phyloP scores from a whole-genome alignment of 164 flowering plant genomes.

The Euptelea pleiosperma region DNA sequence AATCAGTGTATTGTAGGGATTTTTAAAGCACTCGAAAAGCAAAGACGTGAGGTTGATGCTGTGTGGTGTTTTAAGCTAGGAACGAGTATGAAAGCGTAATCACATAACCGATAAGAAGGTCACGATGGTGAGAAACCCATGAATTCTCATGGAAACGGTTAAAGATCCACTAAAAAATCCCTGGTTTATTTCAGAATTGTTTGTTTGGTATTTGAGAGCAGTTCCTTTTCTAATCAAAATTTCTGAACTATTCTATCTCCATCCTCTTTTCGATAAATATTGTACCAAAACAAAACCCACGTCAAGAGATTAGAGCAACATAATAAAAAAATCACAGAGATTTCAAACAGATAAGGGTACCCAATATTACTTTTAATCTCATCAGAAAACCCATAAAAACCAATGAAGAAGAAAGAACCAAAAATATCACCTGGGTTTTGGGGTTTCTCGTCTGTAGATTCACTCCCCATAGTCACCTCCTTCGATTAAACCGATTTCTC shows the following conservation, averaged over 20 bases:
- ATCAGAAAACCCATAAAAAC: neutral
- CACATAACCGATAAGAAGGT: no score
- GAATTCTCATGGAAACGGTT: neutral
- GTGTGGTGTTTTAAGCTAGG: no score
- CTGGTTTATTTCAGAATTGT: neutral
- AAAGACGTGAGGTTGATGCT: no score
- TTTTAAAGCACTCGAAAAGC: no score
- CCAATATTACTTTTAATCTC: neutral
- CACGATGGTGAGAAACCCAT: neutral
- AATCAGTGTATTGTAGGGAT: neutral
- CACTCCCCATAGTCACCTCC: constrained; percentile 31
- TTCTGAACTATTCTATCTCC: no score
- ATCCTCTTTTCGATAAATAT: no score
- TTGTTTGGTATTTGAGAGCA: no score
- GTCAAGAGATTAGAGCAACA: neutral
- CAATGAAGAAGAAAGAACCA: neutral
- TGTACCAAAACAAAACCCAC: no score
- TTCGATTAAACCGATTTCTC: neutral
- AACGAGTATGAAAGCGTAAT: no score
- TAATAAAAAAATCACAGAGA: neutral
- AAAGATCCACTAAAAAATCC: neutral
- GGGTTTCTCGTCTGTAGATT: constrained; percentile 32
- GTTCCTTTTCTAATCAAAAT: no score
- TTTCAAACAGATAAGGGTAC: neutral
- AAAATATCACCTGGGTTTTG: constrained; percentile 29